phyloP scores from a whole-genome alignment of 257 asterid species.

The Ehretia macrophylla region DNA sequence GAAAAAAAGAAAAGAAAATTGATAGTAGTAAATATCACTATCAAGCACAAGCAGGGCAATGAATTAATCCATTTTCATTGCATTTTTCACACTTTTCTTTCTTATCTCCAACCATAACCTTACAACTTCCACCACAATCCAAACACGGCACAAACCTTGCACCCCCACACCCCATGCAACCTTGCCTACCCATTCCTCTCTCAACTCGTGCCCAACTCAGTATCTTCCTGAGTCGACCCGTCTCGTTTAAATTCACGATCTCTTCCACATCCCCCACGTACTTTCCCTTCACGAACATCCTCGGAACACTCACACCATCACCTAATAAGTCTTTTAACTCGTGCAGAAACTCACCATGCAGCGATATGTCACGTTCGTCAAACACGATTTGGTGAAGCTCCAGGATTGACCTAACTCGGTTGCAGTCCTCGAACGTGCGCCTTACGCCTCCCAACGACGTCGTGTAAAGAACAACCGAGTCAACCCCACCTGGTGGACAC shows the following conservation, averaged over 20 bases:
- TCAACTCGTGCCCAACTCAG: conserved; percentile 79
- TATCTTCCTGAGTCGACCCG: conserved; percentile 61
- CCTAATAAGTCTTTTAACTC: conserved; percentile 63
- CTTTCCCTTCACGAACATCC: conserved; percentile 90
- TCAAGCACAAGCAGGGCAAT: conserved; percentile 32
- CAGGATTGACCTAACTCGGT: conserved; percentile 51
- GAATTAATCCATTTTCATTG: conserved; percentile 42
- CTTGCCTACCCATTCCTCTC: conserved; percentile 75
- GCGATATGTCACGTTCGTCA: conserved; percentile 82
- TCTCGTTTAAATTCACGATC: conserved; percentile 67
- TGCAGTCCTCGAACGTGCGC: conserved; percentile 78
- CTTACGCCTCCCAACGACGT: conserved; percentile 89
- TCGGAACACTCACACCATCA: conserved; percentile 54
- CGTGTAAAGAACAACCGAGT: conserved; percentile 76
- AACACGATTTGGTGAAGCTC: conserved; percentile 70
- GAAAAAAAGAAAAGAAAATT: too few relatives aligned
- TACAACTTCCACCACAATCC: conserved; percentile 86
- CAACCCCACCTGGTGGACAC: conserved; percentile 75
- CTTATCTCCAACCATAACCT: conserved; percentile 37
- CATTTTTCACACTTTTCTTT: conserved; percentile 36
- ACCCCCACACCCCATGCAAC: conserved; percentile 88
- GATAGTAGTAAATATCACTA: too few relatives aligned
- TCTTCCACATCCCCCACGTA: conserved; percentile 81
- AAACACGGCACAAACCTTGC: conserved; percentile 84
- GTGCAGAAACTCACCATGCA: conserved; percentile 55